Percentiles rank a stretch among this genome's conserved stretches.
Conservation (phyloP, 306 rosid species). For the Betula pendula region DNA sequence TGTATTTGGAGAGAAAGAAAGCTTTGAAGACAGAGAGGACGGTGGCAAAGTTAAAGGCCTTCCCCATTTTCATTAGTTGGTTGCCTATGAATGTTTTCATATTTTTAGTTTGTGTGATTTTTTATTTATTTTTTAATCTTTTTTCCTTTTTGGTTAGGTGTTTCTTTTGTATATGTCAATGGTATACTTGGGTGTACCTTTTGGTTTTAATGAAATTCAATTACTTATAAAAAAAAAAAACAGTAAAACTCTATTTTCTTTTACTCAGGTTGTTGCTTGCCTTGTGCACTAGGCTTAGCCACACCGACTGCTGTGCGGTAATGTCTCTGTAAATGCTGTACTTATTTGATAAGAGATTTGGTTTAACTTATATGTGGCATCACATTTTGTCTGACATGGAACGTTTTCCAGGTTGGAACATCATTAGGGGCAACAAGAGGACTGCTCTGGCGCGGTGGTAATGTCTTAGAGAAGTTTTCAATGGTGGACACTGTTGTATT, state of each 20-base stretch:
- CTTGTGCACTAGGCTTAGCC: slow-evolving; percentile 98
- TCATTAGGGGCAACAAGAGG: slow-evolving; percentile 94
- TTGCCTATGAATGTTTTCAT: no score
- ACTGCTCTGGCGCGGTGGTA: slow-evolving; percentile 92
- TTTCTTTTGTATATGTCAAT: no score
- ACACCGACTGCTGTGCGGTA: slow-evolving; percentile 99
- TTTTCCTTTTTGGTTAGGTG: no score
- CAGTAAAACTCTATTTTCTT: slow-evolving; percentile 23
- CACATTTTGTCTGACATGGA: slow-evolving; percentile 17
- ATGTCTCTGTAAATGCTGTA: slow-evolving; percentile 27
- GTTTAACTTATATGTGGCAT: slow-evolving; percentile 15
- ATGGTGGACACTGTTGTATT: slow-evolving; percentile 81
- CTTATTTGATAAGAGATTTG: slow-evolving; percentile 10
- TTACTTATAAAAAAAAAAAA: no score
- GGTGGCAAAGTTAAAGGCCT: no score
- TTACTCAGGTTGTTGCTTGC: slow-evolving; percentile 90
- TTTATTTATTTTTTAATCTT: no score
- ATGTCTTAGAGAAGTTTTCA: slow-evolving; percentile 84
- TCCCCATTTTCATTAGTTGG: no score
- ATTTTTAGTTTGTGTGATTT: no score
- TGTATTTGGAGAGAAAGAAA: no score
- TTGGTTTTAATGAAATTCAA: no score
- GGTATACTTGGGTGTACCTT: no score
- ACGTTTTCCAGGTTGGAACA: slow-evolving; percentile 79
- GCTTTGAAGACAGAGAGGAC: no score